A percentile compares a stretch with the other conserved stretches of the same genome.
phyloP scores from a whole-genome alignment of 257 asterid species.

The Solanum tacnaense region DNA sequence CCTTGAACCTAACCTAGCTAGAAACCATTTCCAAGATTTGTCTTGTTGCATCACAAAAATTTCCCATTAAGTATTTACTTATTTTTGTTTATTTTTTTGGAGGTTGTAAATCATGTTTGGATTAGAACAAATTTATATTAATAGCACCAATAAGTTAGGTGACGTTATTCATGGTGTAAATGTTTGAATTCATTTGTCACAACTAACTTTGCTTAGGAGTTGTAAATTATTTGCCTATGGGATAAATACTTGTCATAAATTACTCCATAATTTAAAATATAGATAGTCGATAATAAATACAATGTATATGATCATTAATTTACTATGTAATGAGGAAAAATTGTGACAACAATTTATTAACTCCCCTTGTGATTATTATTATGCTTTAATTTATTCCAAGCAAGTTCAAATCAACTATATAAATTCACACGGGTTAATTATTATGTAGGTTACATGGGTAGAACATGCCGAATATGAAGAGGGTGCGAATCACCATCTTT shows the following conservation, averaged over 20 bases:
- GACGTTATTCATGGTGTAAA: neutral
- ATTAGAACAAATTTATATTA: neutral
- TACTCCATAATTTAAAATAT: neutral
- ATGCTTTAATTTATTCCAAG: neutral
- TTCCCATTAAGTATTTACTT: neutral
- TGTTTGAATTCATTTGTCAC: neutral
- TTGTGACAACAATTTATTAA: neutral
- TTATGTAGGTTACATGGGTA: conserved; percentile 73
- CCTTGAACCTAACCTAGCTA: conserved; percentile 2
- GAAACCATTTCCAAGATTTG: conserved; percentile 2
- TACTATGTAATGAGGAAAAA: neutral
- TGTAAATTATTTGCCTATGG: neutral
- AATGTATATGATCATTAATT: neutral
- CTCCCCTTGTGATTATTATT: neutral
- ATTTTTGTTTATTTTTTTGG: too few species aligned
- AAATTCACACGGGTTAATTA: neutral
- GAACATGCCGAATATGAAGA: conserved; percentile 93
- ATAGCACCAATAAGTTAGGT: neutral
- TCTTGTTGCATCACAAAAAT: neutral
- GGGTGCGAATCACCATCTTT: conserved; percentile 53
- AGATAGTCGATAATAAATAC: neutral
- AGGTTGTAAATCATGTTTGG: neutral
- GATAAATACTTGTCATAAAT: neutral
- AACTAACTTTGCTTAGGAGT: neutral
- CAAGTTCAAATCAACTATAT: neutral